Conservation (phyloP, 331 rosid species). For the Saraca asoca region DNA sequence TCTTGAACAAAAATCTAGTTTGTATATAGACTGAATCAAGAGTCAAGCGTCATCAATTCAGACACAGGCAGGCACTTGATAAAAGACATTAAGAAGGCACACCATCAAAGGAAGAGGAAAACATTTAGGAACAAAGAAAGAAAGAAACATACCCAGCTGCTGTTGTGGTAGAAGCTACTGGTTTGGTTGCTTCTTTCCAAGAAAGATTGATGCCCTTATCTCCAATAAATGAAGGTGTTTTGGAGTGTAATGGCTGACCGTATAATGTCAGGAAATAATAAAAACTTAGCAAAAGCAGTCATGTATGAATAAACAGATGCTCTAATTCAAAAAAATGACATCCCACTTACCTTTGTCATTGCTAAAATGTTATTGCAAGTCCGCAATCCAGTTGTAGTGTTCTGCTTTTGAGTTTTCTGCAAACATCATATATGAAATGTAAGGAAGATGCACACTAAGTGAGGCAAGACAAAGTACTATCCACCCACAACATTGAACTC, state of each 20-base stretch:
- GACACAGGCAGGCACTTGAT: neutral
- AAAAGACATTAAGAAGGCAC: neutral
- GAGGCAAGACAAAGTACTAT: constrained; percentile 19
- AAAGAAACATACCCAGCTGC: constrained; percentile 63
- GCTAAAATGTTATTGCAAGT: constrained; percentile 89
- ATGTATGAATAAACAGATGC: neutral
- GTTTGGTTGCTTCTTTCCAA: constrained; percentile 86
- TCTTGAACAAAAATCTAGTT: too few species aligned
- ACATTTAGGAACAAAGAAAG: constrained; percentile 4
- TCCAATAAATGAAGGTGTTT: constrained; percentile 83
- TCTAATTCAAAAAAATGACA: too few species aligned
- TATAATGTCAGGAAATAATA: neutral
- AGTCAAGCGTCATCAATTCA: neutral
- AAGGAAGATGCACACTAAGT: constrained; percentile 8
- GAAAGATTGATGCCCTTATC: constrained; percentile 87
- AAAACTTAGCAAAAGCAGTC: constrained; percentile 10
- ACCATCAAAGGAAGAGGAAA: neutral
- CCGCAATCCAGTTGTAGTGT: constrained; percentile 88
- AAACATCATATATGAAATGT: constrained; percentile 25
- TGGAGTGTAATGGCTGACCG: constrained; percentile 74
- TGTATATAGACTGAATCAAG: neutral
- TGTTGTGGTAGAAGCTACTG: constrained; percentile 44
- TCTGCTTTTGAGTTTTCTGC: constrained; percentile 92
- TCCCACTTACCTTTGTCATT: constrained; percentile 72
- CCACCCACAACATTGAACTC: constrained; percentile 43